These are phyloP conservation scores for Pyrenochaeta sp. DNA, from an alignment of 2,329 filamentous ascomycete species.

Conservation along the genomic window DNA sequence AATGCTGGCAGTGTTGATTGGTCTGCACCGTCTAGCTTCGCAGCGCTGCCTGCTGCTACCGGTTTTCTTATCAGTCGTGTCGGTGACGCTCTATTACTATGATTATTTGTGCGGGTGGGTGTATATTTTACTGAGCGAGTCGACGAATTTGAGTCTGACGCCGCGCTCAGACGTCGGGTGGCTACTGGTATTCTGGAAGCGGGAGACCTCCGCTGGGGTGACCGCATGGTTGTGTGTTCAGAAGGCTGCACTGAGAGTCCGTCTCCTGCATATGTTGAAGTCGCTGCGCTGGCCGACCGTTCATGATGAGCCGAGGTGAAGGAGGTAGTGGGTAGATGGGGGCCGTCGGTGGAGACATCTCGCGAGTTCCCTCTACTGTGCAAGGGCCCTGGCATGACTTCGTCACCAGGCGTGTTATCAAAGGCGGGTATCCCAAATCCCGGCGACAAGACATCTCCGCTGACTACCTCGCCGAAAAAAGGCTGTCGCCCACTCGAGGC, in stretches of 20 bases:
- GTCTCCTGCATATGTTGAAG: slow-evolving; percentile 19
- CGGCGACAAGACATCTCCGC: slow-evolving; percentile 36
- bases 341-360: slow-evolving; percentile 13
- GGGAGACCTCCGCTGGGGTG: slow-evolving; percentile 34
- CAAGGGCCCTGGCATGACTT: neutral
- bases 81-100: slow-evolving; percentile 40
- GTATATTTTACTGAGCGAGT: slow-evolving; percentile 43
- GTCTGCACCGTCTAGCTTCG: slow-evolving; percentile 17
- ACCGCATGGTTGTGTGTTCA: slow-evolving; percentile 14
- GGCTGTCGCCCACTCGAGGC: slow-evolving; percentile 38
- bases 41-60: slow-evolving; percentile 10
- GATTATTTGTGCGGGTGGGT: slow-evolving; percentile 26
- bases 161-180: slow-evolving; percentile 40
- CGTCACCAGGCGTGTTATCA: slow-evolving; percentile 21
- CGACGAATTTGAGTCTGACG: slow-evolving; percentile 48
- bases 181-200: slow-evolving; percentile 46
- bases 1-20: slow-evolving; percentile 34
- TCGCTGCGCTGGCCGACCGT: slow-evolving; percentile 29
- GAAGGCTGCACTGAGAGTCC: slow-evolving; percentile 20
- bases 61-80: slow-evolving; percentile 31
- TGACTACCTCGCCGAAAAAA: slow-evolving; percentile 49
- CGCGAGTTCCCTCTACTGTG: slow-evolving; percentile 14
- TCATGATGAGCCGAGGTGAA: slow-evolving; percentile 26
- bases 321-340: slow-evolving; percentile 21
- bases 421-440: slow-evolving; percentile 45